A percentile compares a stretch with the other conserved stretches of the same genome.
These are phyloP conservation scores for Umbilicus rupestris DNA, from an alignment of 164 flowering plant species.

Conservation along the genomic window DNA sequence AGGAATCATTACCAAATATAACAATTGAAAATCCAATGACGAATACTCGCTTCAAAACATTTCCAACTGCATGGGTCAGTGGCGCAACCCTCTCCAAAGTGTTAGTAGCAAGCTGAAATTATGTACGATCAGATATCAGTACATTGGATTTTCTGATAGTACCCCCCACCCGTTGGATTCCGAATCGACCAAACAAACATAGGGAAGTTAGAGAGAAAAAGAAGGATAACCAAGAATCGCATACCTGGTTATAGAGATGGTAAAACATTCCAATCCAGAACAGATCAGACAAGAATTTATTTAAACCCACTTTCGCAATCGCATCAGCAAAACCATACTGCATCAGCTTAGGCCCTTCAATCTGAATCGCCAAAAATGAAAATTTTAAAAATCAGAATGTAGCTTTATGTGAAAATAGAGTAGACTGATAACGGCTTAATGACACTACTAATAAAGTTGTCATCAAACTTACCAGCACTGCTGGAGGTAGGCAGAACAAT, in stretches of 20 bases:
- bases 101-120: constrained; percentile 47
- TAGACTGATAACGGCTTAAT: neutral
- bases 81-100: constrained; percentile 61
- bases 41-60: constrained; percentile 51
- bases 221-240: neutral
- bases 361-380: constrained; percentile 23
- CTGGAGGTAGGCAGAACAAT: constrained; percentile 52
- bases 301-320: constrained; percentile 47
- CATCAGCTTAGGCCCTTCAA: constrained; percentile 55
- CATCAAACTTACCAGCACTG: constrained; percentile 33
- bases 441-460: neutral
- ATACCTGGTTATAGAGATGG: constrained; percentile 62
- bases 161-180: neutral
- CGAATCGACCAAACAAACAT: neutral
- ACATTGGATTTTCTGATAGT: neutral
- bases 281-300: constrained; percentile 46
- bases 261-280: constrained; percentile 67
- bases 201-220: neutral
- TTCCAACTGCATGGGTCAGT: constrained; percentile 61
- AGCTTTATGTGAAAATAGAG: neutral
- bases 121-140: neutral
- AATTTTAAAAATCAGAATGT: neutral
- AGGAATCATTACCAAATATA: constrained; percentile 33
- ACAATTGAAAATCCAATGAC: constrained; percentile 61
- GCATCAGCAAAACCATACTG: constrained; percentile 54